Conservation (phyloP, 352 stramenopile species). For the Phytophthora fragariaefolia region DNA sequence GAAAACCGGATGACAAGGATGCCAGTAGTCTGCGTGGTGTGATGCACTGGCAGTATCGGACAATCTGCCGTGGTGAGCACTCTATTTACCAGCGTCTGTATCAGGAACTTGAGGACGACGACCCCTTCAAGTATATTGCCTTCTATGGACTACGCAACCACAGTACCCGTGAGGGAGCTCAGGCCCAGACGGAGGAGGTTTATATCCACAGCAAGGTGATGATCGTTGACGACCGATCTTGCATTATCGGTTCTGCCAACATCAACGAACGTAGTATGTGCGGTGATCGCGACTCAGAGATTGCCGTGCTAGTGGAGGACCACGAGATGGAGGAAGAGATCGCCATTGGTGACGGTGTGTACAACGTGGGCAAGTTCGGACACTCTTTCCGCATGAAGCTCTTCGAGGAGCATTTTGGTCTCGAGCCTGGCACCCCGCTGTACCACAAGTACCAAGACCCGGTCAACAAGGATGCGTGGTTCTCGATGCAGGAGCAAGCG, state of each 20-base stretch:
- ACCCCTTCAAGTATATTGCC: slow-evolving; percentile 89
- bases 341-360: slow-evolving; percentile 49
- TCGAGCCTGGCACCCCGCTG: slow-evolving; percentile 46
- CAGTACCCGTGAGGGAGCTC: slow-evolving; percentile 37
- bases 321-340: slow-evolving; percentile 68
- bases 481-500: slow-evolving; percentile 85
- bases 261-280: slow-evolving; percentile 90
- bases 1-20: slow-evolving; percentile 81
- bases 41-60: slow-evolving; percentile 91
- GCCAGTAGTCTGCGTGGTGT: slow-evolving; percentile 82
- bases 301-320: slow-evolving; percentile 87
- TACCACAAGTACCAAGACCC: slow-evolving; percentile 75
- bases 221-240: slow-evolving; percentile 84
- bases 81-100: slow-evolving; percentile 86
- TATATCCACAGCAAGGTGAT: slow-evolving; percentile 94
- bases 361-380: slow-evolving; percentile 77
- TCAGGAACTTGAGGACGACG: slow-evolving; percentile 75
- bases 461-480: slow-evolving; percentile 70
- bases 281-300: slow-evolving; percentile 88
- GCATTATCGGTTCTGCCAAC: slow-evolving; percentile 87
- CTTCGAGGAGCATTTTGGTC: slow-evolving; percentile 87
- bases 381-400: slow-evolving; percentile 90
- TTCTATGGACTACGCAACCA: slow-evolving; percentile 86
- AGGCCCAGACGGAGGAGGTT: slow-evolving; percentile 75
- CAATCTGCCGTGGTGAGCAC: slow-evolving; percentile 80